Base-by-base conservation (phyloP, 2,329 filamentous ascomycete species). In the Trichoderma sp. region DNA sequence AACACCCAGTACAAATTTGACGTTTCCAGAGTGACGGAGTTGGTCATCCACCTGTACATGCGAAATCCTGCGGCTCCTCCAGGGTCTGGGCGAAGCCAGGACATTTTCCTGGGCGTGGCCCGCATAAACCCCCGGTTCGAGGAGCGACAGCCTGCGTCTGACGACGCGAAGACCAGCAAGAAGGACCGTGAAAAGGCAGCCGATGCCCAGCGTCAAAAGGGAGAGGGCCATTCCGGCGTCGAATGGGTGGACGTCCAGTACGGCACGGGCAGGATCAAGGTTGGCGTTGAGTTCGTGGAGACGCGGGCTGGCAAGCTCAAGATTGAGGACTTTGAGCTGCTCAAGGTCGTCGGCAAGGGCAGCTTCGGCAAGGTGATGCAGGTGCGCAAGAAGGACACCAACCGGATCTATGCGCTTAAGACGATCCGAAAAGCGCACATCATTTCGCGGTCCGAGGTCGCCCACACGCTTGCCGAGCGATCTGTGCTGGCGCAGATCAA, bases 1-100 rank as follows among this genome's bases (percentile, higher is more conserved):
- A 98, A 94, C 78, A 99, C 95, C n/a, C 93, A 96, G 74, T 99
- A 97, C 85, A 99, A 99, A 80, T 99, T 99, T 77, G 95, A 99
- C 82, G 95, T 99, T 67, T 98, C 95, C 64, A 87, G 95, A 73
- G 90, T 93, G 60, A 97, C 93, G 1, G 94, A 98, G 72, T 83
- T 99, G 66, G 91, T 89, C 67, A 88, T 98, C 28, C 94, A 97
- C 71, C 82, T 99, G 48, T 99, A 97, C 78, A 89, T 99, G 76
- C 90, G 95, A 71, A 98, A 99, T 75, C 95, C 95, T 41, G 87
- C 88, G 63, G 92, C 94, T 28, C 83, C 91, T 58, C 90, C 90
- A n/a, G 92, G 92, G 66, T 89, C 90, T 21, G 94, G 93, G 62
- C 88, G 95, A 72, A 96, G 91, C 75, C 92, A 97, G 75, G 95